Base-by-base conservation (phyloP, 306 rosid species). In the Chamaecrista fasciculata region DNA sequence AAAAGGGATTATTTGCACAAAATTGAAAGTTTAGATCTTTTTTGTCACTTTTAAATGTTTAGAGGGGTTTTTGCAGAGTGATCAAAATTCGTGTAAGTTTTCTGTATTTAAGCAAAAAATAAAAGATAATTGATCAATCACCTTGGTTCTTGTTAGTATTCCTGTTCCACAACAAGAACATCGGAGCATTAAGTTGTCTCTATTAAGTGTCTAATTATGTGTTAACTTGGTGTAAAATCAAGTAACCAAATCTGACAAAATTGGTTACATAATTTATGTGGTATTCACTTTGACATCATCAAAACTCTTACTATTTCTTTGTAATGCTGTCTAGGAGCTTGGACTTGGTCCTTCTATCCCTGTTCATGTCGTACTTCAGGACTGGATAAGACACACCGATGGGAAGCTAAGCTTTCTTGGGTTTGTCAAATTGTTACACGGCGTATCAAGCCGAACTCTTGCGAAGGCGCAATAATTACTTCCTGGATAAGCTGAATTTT, bases 331-430 rank as follows among this genome's bases (percentile, higher is more conserved):
- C 55, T 79, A 91, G 99, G 97, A 95, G 83, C 97, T 89, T 42
- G 97, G 97, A 52, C 97, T 95, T 31, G 97, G 99, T 40, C 99
- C 99, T 16, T 87, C 96, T n/a, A 91, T 94, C 74, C 99, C 97
- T 0, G 86, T 94, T 70, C 99, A 87, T 20, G 96, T 85, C 12
- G 97, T 94, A 79, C 96, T 94, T 23, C 97, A 85, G 39, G 99
- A 95, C 79, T 95, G 97, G 99, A 91, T 95, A 69, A 83, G 95
- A 70, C 99, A 95, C 92, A 91, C 95, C 0, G 99, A 95, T 71
- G 97, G 99, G 82, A 89, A 91, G 75, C 81, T 94, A 67, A 94
- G 97, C 89, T 94, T 94, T 87, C 96, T 89, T 0, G 97, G 99
- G 48, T 95, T 91, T 69, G 95, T 91, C 63, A 94, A 94, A 65